Conservation (phyloP, 805 yeast genomes). For the Lipomyces sp. region DNA sequence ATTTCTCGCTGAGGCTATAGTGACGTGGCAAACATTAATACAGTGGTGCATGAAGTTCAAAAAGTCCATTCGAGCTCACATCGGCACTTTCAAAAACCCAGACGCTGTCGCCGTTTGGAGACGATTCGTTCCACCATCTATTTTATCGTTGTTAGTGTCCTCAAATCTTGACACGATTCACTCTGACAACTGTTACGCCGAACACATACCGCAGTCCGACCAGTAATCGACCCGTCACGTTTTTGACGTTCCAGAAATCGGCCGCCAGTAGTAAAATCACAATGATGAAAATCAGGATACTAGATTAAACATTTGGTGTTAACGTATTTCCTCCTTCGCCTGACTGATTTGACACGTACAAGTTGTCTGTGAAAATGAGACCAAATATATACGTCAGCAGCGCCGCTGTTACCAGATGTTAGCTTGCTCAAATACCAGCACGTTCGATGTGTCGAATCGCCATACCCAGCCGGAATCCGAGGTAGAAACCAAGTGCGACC, state of each 20-base stretch:
- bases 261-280: slow-evolving; percentile 75
- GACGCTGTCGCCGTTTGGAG: slow-evolving; percentile 58
- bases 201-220: slow-evolving; percentile 60
- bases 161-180: not conserved
- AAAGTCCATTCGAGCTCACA: slow-evolving; percentile 31
- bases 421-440: not conserved
- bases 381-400: slow-evolving; percentile 69
- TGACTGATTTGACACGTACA: slow-evolving; percentile 35
- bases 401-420: slow-evolving; percentile 42
- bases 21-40: no score
- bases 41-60: not conserved
- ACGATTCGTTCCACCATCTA: slow-evolving; percentile 95
- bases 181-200: not conserved
- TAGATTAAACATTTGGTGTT: no score
- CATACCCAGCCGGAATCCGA: slow-evolving; percentile 55
- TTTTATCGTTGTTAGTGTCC: no score
- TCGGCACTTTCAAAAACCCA: slow-evolving; percentile 91
- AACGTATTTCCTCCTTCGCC: not conserved
- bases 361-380: slow-evolving; percentile 58
- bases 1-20: slow-evolving; percentile 50
- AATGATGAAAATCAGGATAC: slow-evolving; percentile 71
- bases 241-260: slow-evolving; percentile 92
- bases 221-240: slow-evolving; percentile 80
- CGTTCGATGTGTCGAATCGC: not conserved
- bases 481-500: slow-evolving; percentile 63